Percentiles rank a stretch among this genome's conserved stretches.
Evolutionary conservation across 495 filamentous ascomycete genomes (phyloP).

Genomic region (Neurospora sp.): DNA sequence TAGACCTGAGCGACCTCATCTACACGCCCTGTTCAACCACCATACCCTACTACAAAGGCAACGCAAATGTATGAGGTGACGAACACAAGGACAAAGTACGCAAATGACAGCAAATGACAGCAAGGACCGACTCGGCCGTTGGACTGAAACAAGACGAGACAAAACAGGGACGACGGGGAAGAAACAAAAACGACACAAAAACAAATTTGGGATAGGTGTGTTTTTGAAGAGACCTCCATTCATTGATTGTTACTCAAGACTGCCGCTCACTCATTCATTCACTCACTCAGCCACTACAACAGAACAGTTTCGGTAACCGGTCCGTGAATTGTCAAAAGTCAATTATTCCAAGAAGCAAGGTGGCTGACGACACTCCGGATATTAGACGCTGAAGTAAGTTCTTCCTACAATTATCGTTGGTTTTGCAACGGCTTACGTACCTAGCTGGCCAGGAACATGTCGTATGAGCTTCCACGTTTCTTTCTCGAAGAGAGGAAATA

Average conservation of each 20-base stretch:
- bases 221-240: not conserved
- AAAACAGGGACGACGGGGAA: not conserved
- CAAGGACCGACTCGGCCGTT: not conserved
- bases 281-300: not conserved
- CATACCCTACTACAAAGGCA: not conserved
- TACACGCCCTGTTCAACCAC: not conserved
- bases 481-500: not conserved
- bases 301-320: not conserved
- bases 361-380: not conserved
- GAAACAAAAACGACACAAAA: not conserved
- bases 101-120: not conserved
- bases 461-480: not conserved
- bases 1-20: not conserved
- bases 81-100: not conserved
- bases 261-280: not conserved
- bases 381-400: not conserved
- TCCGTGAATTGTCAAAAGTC: not conserved
- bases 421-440: not conserved
- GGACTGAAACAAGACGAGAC: not conserved
- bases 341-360: not conserved
- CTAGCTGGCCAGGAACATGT: not conserved
- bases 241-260: not conserved
- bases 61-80: not conserved
- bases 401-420: not conserved
- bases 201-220: not conserved